Conservation (phyloP, 495 filamentous ascomycete species). For the Margaritispora aquatica region DNA sequence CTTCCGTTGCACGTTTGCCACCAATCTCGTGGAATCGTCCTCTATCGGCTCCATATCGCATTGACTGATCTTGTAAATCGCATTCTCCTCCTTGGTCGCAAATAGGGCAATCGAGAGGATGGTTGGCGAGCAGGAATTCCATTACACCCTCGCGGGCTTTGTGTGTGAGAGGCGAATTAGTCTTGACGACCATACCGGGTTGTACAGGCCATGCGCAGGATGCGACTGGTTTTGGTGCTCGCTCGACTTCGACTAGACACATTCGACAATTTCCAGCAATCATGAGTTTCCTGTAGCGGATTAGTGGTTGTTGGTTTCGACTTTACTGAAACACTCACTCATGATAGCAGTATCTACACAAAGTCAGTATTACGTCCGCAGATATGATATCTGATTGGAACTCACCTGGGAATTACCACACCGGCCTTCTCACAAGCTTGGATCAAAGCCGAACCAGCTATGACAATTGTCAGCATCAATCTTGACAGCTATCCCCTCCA, state of each 20-base stretch:
- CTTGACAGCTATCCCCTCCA: slow-evolving; percentile 14
- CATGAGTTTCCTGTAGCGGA: slow-evolving; percentile 72
- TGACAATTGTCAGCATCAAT: slow-evolving; percentile 27
- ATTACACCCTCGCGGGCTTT: slow-evolving; percentile 98
- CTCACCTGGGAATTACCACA: slow-evolving; percentile 75
- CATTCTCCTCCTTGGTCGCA: slow-evolving; percentile 99
- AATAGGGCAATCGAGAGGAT: slow-evolving; percentile 95
- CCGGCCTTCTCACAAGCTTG: slow-evolving; percentile 99
- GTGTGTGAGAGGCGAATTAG: slow-evolving; percentile 88
- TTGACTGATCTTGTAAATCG: slow-evolving; percentile 97
- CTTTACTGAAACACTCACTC: slow-evolving; percentile 54
- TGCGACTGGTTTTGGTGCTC: slow-evolving; percentile 90
- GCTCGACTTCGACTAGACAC: slow-evolving; percentile 97
- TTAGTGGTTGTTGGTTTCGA: slow-evolving; percentile 12
- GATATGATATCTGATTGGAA: background rate
- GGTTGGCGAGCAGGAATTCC: slow-evolving; percentile 96
- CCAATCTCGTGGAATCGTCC: slow-evolving; percentile 92
- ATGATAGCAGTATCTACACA: slow-evolving; percentile 91
- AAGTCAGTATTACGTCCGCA: slow-evolving; percentile 32
- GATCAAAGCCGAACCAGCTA: slow-evolving; percentile 88
- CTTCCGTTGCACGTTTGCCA: slow-evolving; percentile 95
- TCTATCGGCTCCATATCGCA: slow-evolving; percentile 94
- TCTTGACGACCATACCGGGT: slow-evolving; percentile 98
- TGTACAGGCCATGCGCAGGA: slow-evolving; percentile 99
- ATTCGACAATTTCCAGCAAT: slow-evolving; percentile 99